Conservation (phyloP, 2,329 filamentous ascomycete species). For the Cercospora canescens region DNA sequence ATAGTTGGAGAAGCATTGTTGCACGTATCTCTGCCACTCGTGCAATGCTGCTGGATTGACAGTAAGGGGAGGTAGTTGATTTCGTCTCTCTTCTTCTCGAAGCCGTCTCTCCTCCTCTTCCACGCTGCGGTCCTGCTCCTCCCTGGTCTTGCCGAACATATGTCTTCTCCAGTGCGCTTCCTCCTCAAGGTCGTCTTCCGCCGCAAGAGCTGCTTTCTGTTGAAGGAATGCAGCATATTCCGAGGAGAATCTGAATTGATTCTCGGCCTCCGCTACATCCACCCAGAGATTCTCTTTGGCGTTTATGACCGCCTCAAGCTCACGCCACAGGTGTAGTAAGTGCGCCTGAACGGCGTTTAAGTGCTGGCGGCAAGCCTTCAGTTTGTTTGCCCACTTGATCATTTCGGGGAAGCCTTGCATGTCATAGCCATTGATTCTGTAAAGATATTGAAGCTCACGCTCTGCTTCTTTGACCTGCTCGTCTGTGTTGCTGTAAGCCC, state of each 20-base stretch:
- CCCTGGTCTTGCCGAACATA: neutral
- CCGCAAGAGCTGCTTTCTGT: neutral
- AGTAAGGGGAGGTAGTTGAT: neutral
- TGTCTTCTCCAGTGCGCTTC: neutral
- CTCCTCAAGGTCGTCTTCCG: neutral
- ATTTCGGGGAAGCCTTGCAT: neutral
- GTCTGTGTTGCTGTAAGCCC: neutral
- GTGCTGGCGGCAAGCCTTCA: neutral
- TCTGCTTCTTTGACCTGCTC: neutral
- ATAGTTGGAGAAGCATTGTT: neutral
- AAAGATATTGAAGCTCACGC: neutral
- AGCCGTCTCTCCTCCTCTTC: neutral
- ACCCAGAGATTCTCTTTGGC: neutral
- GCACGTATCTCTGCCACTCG: neutral
- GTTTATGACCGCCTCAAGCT: neutral
- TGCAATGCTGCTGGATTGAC: neutral
- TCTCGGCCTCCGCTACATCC: neutral
- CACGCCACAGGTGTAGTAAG: neutral
- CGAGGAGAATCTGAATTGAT: neutral
- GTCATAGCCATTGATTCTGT: neutral
- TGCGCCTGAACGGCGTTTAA: neutral
- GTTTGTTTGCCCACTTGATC: neutral
- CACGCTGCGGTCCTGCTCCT: neutral
- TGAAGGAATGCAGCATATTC: neutral
- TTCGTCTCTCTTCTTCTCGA: neutral